phyloP scores from a whole-genome alignment of 2,329 filamentous ascomycete genomes.

The Phialophora verrucosa region DNA sequence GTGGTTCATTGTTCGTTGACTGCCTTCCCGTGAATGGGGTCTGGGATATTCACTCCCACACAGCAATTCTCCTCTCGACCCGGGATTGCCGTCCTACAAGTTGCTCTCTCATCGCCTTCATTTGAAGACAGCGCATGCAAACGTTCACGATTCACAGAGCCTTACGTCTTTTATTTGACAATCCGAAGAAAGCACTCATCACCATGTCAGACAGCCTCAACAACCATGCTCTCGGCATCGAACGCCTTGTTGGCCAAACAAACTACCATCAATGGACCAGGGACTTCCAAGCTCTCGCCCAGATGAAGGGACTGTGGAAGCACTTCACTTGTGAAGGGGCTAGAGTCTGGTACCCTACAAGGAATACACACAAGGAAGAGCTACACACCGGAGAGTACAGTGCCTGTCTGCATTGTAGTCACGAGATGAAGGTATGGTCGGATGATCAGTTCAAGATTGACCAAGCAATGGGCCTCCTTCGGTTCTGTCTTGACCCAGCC shows the following conservation, averaged over 20 bases:
- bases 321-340: not conserved
- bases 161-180: too few relatives aligned
- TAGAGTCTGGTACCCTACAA: not conserved
- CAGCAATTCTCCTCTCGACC: not conserved
- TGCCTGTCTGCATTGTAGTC: not conserved
- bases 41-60: not conserved
- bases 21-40: not conserved
- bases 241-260: not conserved
- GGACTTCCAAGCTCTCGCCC: constrained; percentile 2
- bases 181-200: not conserved
- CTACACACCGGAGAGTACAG: not conserved
- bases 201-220: not conserved
- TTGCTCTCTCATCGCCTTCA: too few relatives aligned
- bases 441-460: not conserved
- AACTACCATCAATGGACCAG: constrained; percentile 1
- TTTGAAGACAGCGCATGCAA: too few relatives aligned
- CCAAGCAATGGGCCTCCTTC: not conserved
- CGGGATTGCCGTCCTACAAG: too few relatives aligned
- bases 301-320: not conserved
- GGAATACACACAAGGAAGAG: not conserved
- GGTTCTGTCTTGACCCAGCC: not conserved
- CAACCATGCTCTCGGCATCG: not conserved
- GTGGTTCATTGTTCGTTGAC: not conserved
- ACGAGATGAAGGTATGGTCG: not conserved
- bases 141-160: too few relatives aligned